Base-by-base conservation (phyloP, 441 rosid genomes). In the California macrophylla region DNA sequence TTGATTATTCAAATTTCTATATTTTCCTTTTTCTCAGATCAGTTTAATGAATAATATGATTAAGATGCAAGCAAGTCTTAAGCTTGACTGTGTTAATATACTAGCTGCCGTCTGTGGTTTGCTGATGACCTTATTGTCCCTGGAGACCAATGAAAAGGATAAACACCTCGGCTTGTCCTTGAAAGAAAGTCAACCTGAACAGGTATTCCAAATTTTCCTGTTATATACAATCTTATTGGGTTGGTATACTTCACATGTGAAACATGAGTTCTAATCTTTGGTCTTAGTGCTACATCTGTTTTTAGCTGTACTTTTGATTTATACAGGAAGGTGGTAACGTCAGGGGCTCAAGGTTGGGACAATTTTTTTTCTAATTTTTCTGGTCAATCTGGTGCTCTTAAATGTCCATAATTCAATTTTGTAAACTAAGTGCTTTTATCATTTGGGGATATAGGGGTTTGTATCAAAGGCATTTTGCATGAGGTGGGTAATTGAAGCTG, bases 41-140 rank as follows among this genome's bases (percentile, higher is more conserved):
- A 79, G 79, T 72, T 77, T 77, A 62, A 72, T 92, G 83, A 77
- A 80, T 76, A 77, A 66, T 79, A 82, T 87, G 92, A 72, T 82
- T 64, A 82, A 76, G 79, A 80, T 64, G 66, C 88, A 77, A 77
- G 76, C 70, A 36, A 82, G 77, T 82, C 80, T 68, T 71, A 92
- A 86, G 83, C 89, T 86, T 68, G 87, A 87, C 79, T 87, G 97
- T 82, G 72, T 69, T 78, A 81, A 84, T 72, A 69, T 92, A 63
- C 77, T 92, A 75, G 84, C 79, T 75, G 87, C 88, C 72, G 71
- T 85, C 60, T 79, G 79, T 73, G 72, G 78, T 79, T 75, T 94
- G 79, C 80, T 90, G 47, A 76, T 65, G 66, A 75, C 81, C 36
- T 78, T 87, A 63, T 72, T 83, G 67, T 80, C 87, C n/a, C 60